Evolutionary conservation across 202 grass and related monocot species (phyloP).

Genomic region (Dendrocalamus latiflorus): DNA sequence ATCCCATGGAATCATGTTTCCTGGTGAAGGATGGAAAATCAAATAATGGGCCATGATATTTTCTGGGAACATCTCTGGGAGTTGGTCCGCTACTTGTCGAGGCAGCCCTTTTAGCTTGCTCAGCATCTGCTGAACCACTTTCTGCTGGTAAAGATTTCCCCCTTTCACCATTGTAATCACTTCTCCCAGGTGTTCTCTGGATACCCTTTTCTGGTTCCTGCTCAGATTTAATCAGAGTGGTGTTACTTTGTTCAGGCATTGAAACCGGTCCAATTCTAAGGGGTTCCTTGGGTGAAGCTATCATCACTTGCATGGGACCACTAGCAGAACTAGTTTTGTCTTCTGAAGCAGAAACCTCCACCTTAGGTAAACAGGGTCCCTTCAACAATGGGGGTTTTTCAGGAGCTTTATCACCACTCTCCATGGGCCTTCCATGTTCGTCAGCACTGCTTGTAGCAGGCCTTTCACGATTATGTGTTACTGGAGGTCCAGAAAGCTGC

Average conservation of each 20-base stretch:
- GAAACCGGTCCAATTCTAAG: slow-evolving; percentile 52
- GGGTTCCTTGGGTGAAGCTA: slow-evolving; percentile 55
- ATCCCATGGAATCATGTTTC: slow-evolving; percentile 71
- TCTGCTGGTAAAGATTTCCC: slow-evolving; percentile 72
- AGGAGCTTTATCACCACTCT: slow-evolving; percentile 43
- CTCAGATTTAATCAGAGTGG: slow-evolving; percentile 69
- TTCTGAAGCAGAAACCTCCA: slow-evolving; percentile 51
- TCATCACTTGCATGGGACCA: slow-evolving; percentile 34
- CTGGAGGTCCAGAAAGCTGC: slow-evolving; percentile 29
- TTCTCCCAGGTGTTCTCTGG: no score
- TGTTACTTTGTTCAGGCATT: slow-evolving; percentile 42
- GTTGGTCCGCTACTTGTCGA: slow-evolving; percentile 46
- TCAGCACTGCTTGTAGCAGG: slow-evolving; percentile 23
- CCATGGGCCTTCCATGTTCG: slow-evolving; percentile 47
- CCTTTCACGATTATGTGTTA: slow-evolving; percentile 27
- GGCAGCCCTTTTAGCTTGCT: slow-evolving; percentile 60
- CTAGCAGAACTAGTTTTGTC: slow-evolving; percentile 45
- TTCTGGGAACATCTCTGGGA: slow-evolving; percentile 69
- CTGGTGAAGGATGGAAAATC: slow-evolving; percentile 94
- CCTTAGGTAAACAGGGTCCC: slow-evolving; percentile 54
- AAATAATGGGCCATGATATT: slow-evolving; percentile 94
- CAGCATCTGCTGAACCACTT: slow-evolving; percentile 43
- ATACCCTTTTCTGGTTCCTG: slow-evolving; percentile 65
- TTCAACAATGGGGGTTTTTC: slow-evolving; percentile 46
- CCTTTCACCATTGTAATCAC: slow-evolving; percentile 57